Evolutionary conservation across 306 rosid genomes (phyloP), one percentile per base, ranked within the genome.

Genomic region (Prunus mume): DNA sequence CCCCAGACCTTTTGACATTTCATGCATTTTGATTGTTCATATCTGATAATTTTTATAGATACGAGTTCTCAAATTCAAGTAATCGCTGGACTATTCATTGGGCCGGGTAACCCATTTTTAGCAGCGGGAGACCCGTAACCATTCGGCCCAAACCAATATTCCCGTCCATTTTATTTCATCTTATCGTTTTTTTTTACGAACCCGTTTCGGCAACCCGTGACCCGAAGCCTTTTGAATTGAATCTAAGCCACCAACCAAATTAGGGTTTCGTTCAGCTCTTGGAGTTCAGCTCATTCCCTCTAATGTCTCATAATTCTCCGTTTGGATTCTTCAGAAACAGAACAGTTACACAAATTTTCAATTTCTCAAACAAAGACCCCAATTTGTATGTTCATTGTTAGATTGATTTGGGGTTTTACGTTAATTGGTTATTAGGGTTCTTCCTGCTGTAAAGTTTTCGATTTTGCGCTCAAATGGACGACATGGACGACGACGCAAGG

Each of bases 401-500:
- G 8, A 34, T 34, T 34, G 41, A 7, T 34, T 34, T 34, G 41
- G 8, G 8, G 41, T 38, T 38, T 38, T 38, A 38, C 9, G 9
- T 6, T 38, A 38, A 38, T 38, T 13, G 7, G 22, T 10, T 63
- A 63, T 73, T 57, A 45, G 80, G 83, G 80, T 65, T 65, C 41
- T 28, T 9, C 20, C 67, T 18, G 68, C 32, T 66, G 14, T 49
- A 10, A 41, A 41, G 50, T 19, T 56, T 46, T 24, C 25, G 14
- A 6, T 20, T 24, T 24, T 27, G 25, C 3, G 66, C 76, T 20
- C 22, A 64, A 18, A 83, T 88, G 92, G 92, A 88, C 69, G 89
- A 79, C 57, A 79, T 83, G 60, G 96, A 86, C 65, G 91, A 86
- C 34, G 92, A 88, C 11, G 82, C 84, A 1, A 79, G 91, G 78